phyloP scores from a whole-genome alignment of 257 asterid genomes.

The Solanum microdontum region DNA sequence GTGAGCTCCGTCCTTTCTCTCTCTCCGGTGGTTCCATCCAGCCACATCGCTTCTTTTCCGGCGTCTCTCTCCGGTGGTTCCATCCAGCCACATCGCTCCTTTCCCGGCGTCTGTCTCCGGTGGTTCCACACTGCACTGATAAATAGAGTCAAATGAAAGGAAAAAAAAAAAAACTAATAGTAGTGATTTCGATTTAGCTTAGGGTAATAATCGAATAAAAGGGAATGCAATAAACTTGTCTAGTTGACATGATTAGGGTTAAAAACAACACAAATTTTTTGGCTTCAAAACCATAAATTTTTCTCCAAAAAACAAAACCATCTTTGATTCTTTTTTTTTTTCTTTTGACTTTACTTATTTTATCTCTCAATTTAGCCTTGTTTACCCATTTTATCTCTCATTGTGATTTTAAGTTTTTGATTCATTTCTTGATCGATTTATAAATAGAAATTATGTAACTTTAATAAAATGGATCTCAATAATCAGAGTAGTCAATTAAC shows the following conservation, averaged over 20 bases:
- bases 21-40: background rate
- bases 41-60: background rate
- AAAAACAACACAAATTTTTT: no score
- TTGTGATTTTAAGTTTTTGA: no score
- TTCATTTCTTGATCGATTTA: background rate
- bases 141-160: background rate
- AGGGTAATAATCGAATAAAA: background rate
- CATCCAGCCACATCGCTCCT: background rate
- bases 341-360: no score
- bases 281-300: background rate
- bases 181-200: background rate
- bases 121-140: background rate
- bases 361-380: background rate
- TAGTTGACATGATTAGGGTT: background rate
- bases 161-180: background rate
- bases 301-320: background rate
- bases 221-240: background rate
- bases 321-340: no score
- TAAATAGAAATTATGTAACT: background rate
- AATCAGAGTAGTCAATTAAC: background rate
- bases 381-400: background rate
- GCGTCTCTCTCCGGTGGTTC: background rate
- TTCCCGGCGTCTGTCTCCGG: background rate
- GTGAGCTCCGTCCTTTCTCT: background rate
- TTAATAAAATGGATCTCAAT: background rate